Conservation (phyloP, 2,329 filamentous ascomycete genomes). For the Falciphora oryzae region DNA sequence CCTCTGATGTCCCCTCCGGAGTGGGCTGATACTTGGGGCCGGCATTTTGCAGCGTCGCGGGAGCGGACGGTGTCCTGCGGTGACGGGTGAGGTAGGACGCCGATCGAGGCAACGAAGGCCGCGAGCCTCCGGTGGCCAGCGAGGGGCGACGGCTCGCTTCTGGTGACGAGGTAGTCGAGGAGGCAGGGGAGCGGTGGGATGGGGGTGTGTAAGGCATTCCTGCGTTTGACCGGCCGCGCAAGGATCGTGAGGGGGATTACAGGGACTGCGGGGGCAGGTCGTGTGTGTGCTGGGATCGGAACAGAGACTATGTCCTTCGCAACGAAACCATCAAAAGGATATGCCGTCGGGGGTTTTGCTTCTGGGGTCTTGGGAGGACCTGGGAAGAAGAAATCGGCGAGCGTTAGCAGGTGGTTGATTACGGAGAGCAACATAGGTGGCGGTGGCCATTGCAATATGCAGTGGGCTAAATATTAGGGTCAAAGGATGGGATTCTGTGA, state of each 20-base stretch:
- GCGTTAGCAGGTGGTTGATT: constrained; percentile 3
- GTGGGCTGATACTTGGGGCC: constrained; percentile 33
- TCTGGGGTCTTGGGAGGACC: background rate
- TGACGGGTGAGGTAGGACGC: constrained; percentile 61
- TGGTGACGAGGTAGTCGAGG: constrained; percentile 52
- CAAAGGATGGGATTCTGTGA: background rate
- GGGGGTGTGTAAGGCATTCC: constrained; percentile 88
- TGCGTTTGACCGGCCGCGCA: constrained; percentile 22
- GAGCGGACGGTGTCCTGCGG: constrained; percentile 50
- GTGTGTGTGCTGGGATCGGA: constrained; percentile 3
- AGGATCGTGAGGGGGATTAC: constrained; percentile 1
- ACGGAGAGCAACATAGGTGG: background rate
- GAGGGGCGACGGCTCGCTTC: constrained; percentile 54
- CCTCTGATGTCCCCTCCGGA: constrained; percentile 44
- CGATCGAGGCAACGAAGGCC: constrained; percentile 55
- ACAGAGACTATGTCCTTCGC: background rate
- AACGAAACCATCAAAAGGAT: constrained; percentile 8
- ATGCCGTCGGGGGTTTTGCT: background rate
- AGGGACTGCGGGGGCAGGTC: constrained; percentile 5
- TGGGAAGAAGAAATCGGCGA: background rate
- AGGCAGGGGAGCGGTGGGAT: constrained; percentile 57
- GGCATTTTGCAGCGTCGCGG: constrained; percentile 20
- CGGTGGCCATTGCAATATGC: constrained; percentile 5
- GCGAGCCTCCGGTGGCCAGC: constrained; percentile 38
- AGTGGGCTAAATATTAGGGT: background rate